Conservation (phyloP, 768 basidiomycete species). For the Termitomyces sp. region DNA sequence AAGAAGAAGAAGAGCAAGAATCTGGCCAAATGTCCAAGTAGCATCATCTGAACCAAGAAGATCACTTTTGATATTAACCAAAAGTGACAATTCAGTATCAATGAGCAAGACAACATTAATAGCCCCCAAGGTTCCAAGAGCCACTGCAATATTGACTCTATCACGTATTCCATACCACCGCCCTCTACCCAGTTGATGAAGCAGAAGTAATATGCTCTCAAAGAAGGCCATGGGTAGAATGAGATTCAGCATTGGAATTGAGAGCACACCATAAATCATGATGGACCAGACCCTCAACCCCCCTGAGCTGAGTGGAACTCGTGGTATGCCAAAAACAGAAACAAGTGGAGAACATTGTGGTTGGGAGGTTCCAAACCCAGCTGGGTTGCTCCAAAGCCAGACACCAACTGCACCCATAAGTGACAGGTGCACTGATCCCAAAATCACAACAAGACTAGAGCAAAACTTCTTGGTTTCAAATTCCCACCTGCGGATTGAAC, state of each 20-base stretch:
- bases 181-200: neutral
- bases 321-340: neutral
- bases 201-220: too few relatives aligned
- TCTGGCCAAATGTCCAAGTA: conserved; percentile 6
- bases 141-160: neutral
- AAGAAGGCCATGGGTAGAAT: neutral
- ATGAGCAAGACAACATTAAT: neutral
- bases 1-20: conserved; percentile 4
- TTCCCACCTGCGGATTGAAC: too few relatives aligned
- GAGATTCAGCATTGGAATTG: neutral
- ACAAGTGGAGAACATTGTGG: neutral
- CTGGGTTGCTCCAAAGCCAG: neutral
- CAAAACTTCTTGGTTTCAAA: too few relatives aligned
- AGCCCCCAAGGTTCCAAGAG: too few relatives aligned
- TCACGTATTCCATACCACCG: neutral
- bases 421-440: neutral
- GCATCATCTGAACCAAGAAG: neutral
- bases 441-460: neutral
- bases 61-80: neutral
- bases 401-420: neutral
- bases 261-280: neutral
- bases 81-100: neutral
- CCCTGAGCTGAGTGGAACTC: neutral
- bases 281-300: neutral
- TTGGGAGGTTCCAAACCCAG: neutral